Percentiles rank a stretch among this genome's conserved stretches.
Evolutionary conservation across 345 rosid genomes (phyloP).

Genomic region (Eucalyptus camaldulensis): DNA sequence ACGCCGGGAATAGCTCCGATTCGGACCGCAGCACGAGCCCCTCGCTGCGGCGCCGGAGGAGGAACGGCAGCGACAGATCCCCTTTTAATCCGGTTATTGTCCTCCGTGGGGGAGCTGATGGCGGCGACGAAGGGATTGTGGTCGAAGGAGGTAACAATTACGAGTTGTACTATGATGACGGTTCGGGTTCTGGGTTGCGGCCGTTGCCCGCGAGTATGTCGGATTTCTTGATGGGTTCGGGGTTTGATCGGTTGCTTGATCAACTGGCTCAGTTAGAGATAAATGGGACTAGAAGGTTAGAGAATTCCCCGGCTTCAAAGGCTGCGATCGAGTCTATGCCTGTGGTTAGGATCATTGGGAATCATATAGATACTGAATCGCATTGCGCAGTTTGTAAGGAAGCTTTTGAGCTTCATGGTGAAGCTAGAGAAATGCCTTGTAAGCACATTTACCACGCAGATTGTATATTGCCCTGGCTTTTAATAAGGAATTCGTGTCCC

Average conservation of each 20-base stretch:
- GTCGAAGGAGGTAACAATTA: slow-evolving; percentile 11
- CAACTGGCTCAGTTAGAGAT: slow-evolving; percentile 46
- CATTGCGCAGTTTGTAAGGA: slow-evolving; percentile 55
- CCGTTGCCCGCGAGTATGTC: slow-evolving; percentile 58
- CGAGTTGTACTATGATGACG: slow-evolving; percentile 58
- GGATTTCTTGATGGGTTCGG: slow-evolving; percentile 65
- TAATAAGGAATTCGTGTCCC: slow-evolving; percentile 41
- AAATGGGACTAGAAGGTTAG: slow-evolving; percentile 27
- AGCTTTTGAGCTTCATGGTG: slow-evolving; percentile 25
- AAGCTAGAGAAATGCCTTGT: slow-evolving; percentile 59
- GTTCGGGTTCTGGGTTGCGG: slow-evolving; percentile 41
- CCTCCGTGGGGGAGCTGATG: slow-evolving; percentile 20
- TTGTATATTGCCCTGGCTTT: slow-evolving; percentile 52
- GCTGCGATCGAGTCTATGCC: slow-evolving; percentile 57
- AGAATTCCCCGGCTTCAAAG: slow-evolving; percentile 45
- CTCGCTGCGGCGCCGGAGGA: slow-evolving; percentile 18
- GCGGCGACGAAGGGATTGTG: not conserved
- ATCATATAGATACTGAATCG: slow-evolving; percentile 26
- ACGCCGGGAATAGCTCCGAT: slow-evolving; percentile 1
- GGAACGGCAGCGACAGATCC: slow-evolving; percentile 46
- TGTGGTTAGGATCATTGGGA: slow-evolving; percentile 11
- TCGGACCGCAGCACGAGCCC: not conserved
- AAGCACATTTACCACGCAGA: slow-evolving; percentile 48
- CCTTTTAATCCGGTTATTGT: slow-evolving; percentile 58
- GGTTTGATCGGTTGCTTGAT: slow-evolving; percentile 61